phyloP scores from a whole-genome alignment of 345 rosid species.

The Sisymbrium irio region DNA sequence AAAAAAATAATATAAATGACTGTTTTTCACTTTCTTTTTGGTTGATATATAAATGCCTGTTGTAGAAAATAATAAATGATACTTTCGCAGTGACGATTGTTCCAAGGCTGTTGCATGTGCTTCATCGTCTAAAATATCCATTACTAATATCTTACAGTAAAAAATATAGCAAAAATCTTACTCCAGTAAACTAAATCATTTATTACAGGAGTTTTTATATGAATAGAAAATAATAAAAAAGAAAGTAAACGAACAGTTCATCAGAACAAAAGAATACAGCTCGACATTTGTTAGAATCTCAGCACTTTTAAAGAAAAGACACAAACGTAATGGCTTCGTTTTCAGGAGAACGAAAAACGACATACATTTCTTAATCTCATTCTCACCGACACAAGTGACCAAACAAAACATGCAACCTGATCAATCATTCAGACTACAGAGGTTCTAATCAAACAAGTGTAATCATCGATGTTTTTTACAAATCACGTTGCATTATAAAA shows the following conservation, averaged over 20 bases:
- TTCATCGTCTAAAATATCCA: no score
- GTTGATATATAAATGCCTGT: background rate
- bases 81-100: conserved; percentile 18
- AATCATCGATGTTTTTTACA: background rate
- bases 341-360: conserved; percentile 14
- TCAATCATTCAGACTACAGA: conserved; percentile 2
- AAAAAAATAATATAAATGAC: background rate
- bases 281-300: conserved; percentile 28
- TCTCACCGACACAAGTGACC: conserved; percentile 30
- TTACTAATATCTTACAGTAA: background rate
- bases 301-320: conserved; percentile 8
- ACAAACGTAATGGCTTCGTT: conserved; percentile 25
- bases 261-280: conserved; percentile 22
- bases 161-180: background rate
- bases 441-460: background rate
- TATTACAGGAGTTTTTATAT: background rate
- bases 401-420: conserved; percentile 12
- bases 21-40: background rate
- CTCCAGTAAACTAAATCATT: background rate
- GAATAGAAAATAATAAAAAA: background rate
- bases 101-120: conserved; percentile 28
- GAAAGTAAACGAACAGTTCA: conserved; percentile 11
- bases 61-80: conserved; percentile 17
- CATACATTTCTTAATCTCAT: conserved; percentile 15
- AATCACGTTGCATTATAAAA: background rate